Conservation (phyloP, 1,284 basidiomycete species). For the Trichosporon faecale region DNA sequence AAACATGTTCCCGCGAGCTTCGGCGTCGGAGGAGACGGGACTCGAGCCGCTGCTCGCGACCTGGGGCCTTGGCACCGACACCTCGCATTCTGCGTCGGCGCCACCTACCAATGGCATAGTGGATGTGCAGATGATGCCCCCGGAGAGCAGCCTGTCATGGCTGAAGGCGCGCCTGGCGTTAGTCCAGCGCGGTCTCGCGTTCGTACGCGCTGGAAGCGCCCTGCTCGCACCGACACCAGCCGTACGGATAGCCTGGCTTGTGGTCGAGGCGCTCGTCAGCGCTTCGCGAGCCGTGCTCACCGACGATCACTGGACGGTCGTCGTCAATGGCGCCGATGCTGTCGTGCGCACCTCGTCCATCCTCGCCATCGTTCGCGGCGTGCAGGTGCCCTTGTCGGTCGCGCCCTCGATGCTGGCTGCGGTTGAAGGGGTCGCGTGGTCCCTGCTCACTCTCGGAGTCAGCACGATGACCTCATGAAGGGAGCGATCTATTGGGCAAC, state of each 20-base stretch:
- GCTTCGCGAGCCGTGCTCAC: not conserved
- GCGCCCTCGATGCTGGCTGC: not conserved
- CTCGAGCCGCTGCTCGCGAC: conserved; percentile 41
- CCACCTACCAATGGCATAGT: not conserved
- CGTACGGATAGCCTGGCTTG: not conserved
- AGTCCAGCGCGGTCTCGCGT: not conserved
- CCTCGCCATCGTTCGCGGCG: not conserved
- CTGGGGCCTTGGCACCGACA: conserved; percentile 35
- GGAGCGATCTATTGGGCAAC: not conserved
- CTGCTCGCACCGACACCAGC: not conserved
- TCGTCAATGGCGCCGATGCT: not conserved
- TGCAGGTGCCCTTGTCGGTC: not conserved
- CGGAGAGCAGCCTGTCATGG: not conserved
- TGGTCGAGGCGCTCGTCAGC: not conserved
- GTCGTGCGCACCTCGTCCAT: not conserved
- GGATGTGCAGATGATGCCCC: not conserved
- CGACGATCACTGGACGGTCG: not conserved
- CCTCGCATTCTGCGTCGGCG: not conserved
- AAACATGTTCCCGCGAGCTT: conserved; percentile 36
- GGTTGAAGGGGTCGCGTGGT: not conserved
- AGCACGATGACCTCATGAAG: not conserved
- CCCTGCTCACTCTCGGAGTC: not conserved
- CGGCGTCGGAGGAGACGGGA: conserved; percentile 41
- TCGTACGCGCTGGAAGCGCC: not conserved
- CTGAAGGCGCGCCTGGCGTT: not conserved